Evolutionary conservation across 1,284 basidiomycete genomes (phyloP).

Genomic region (Ceratobasidium sp.): DNA sequence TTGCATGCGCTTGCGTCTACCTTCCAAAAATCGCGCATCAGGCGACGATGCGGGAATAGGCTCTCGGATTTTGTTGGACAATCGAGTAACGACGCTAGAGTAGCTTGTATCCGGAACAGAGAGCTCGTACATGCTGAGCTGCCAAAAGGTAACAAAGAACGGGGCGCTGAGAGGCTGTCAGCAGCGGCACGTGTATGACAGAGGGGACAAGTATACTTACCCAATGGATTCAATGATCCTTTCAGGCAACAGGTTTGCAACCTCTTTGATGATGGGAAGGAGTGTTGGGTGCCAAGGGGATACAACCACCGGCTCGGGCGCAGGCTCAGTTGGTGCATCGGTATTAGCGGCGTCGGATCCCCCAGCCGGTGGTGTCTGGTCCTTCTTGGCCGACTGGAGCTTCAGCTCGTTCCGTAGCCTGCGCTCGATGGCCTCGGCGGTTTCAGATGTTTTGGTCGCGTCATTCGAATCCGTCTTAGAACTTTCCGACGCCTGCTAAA

Average conservation of each 20-base stretch:
- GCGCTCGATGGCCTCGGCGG: slow-evolving; percentile 35
- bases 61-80: slow-evolving; percentile 44
- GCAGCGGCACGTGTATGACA: slow-evolving; percentile 1
- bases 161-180: slow-evolving; percentile 69
- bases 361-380: slow-evolving; percentile 25
- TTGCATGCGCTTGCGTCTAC: slow-evolving; percentile 43
- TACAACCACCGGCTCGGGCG: slow-evolving; percentile 13
- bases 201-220: slow-evolving; percentile 62
- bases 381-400: slow-evolving; percentile 44
- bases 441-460: slow-evolving; percentile 34
- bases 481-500: slow-evolving; percentile 36
- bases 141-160: slow-evolving; percentile 96
- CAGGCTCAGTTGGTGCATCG: slow-evolving; percentile 34
- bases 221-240: slow-evolving; percentile 76
- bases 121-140: slow-evolving; percentile 89
- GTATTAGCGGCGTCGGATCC: slow-evolving; percentile 21
- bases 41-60: slow-evolving; percentile 32
- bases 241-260: slow-evolving; percentile 75
- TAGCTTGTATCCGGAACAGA: slow-evolving; percentile 76
- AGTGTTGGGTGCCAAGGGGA: slow-evolving; percentile 81
- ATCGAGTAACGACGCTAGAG: slow-evolving; percentile 64
- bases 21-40: slow-evolving; percentile 45
- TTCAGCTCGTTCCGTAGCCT: slow-evolving; percentile 46
- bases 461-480: slow-evolving; percentile 30
- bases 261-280: slow-evolving; percentile 74